Evolutionary conservation across 139 green algal genomes (phyloP), one percentile per base, ranked within the genome.

Genomic region (Picochlorum sp.): DNA sequence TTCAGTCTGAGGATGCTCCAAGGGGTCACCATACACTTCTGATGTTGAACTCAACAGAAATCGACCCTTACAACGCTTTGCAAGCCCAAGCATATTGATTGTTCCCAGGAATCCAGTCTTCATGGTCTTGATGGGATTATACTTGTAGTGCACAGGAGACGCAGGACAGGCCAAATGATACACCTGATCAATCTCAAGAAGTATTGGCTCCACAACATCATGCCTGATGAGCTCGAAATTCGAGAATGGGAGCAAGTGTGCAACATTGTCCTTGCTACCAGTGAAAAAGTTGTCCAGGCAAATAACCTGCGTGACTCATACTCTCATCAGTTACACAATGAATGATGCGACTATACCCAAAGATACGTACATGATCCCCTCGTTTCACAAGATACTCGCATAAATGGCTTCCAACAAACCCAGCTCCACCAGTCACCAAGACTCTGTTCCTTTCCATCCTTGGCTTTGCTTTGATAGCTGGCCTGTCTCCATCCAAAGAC

Each of bases 201-300:
- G 73, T 44, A 99, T 85, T 18, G 79, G 81, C 81, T 99, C 87
- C 5, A 94, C 86, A 13, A 99, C 89, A 71, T 99, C 94, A 68
- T 99, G 94, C 4, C 94, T 76, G 34, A 99, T 93, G 6, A 97
- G 68, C 77, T 99, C 94, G 77, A 99, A 99, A 79, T 97, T 95
- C 14, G 83, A 71, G 63, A 84, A 85, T 66, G 65, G 84, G 2
- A 98, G 67, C 45, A 96, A 77, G 68, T 98, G 90, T 9, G 78
- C 71, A 9, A 99, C 75, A 71, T 98, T 99, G 28, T 95, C 90
- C 65, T 95, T 96, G 75, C 74, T 87, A 30, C 92, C 94, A 6
- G 94, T 99, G 85, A 99, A 99, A 71, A 98, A 97, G 73, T 96
- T 98, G 77, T 99, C 94, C 18, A 98, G 21, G 80, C 93, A 97